A percentile compares a stretch with the other conserved stretches of the same genome.
Conservation (phyloP, 192 early-diverging fungal genomes). For the Piromyces sp. region DNA sequence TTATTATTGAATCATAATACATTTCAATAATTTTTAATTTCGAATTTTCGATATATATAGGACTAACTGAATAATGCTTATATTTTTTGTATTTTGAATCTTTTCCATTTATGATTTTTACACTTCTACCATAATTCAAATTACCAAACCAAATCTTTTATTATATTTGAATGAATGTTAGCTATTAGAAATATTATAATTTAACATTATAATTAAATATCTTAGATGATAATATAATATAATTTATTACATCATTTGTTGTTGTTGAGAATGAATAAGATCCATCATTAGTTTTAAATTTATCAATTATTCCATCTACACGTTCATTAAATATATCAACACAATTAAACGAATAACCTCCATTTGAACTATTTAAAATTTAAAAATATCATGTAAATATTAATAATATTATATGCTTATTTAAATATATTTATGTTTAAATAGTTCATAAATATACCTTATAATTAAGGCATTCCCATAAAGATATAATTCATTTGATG, state of each 20-base stretch:
- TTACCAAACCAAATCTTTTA: not conserved
- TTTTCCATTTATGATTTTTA: not conserved
- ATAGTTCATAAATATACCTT: too few relatives aligned
- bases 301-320: not conserved
- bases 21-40: not conserved
- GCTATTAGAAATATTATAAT: too few relatives aligned
- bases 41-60: not conserved
- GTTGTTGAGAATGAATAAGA: not conserved
- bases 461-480: not conserved
- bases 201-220: too few relatives aligned
- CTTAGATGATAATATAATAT: too few relatives aligned
- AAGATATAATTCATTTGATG: not conserved
- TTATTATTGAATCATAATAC: not conserved
- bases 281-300: not conserved
- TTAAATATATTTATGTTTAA: too few relatives aligned
- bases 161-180: not conserved
- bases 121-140: not conserved
- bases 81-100: not conserved
- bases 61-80: not conserved
- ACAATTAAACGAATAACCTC: not conserved
- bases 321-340: not conserved
- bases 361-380: too few relatives aligned
- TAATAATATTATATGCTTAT: too few relatives aligned
- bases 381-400: too few relatives aligned
- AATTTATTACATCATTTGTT: not conserved